Conservation (phyloP, 768 basidiomycete genomes). For the Amanita molliuscula region DNA sequence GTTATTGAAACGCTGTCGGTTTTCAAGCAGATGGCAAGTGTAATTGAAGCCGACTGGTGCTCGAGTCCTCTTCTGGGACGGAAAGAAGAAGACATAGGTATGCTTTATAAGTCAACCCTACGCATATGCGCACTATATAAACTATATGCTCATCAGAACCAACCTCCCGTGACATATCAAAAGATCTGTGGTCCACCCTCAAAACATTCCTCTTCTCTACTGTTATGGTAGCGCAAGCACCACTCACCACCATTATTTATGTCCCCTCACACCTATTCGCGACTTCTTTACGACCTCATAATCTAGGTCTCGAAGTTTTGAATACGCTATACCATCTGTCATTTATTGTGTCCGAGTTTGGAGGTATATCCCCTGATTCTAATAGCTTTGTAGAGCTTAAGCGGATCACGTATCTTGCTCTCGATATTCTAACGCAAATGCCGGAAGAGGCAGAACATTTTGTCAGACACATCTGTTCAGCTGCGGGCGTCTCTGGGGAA, state of each 20-base stretch:
- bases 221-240: conserved; percentile 58
- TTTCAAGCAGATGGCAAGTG: conserved; percentile 26
- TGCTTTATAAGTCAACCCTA: conserved; percentile 3
- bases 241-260: conserved; percentile 46
- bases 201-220: conserved; percentile 70
- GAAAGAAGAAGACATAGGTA: conserved; percentile 23
- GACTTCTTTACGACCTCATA: conserved; percentile 15
- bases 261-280: conserved; percentile 23
- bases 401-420: conserved; percentile 62
- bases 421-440: conserved; percentile 54
- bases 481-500: conserved; percentile 15
- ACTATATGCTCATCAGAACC: conserved; percentile 20
- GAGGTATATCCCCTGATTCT: conserved; percentile 50
- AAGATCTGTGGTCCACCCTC: conserved; percentile 54
- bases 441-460: conserved; percentile 15
- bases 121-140: conserved; percentile 1
- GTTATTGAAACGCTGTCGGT: conserved; percentile 20
- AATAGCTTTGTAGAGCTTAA: conserved; percentile 64
- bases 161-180: conserved; percentile 32
- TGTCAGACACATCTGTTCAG: conserved; percentile 15
- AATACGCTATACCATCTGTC: conserved; percentile 56
- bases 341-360: conserved; percentile 74
- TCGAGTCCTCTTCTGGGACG: conserved; percentile 26
- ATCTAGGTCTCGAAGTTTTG: conserved; percentile 45
- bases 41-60: conserved; percentile 40